These are phyloP conservation scores for Ogataea glucozyma DNA, from an alignment of 805 yeast species.

Conservation along the genomic window DNA sequence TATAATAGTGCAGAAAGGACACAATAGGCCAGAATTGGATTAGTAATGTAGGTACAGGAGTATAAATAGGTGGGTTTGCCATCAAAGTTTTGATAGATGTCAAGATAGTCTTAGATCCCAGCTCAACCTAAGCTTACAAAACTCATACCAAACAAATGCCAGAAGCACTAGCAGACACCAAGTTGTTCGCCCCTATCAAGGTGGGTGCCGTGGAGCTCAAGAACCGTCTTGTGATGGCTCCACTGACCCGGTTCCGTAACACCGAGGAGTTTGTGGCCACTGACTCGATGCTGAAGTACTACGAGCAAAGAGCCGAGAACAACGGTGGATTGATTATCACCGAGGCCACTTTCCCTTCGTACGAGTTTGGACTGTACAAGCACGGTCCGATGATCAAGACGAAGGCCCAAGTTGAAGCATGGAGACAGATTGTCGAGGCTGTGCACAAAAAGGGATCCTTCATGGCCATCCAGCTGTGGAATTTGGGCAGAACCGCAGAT, in stretches of 20 bases:
- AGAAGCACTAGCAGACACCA: conserved; percentile 16
- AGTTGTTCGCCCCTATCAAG: conserved; percentile 44
- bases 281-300: conserved; percentile 51
- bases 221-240: conserved; percentile 50
- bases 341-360: conserved; percentile 58
- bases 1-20: neutral
- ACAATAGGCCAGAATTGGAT: conserved; percentile 1
- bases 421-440: conserved; percentile 49
- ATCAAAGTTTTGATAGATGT: no score
- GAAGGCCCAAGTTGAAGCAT: conserved; percentile 47
- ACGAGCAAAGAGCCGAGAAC: conserved; percentile 52
- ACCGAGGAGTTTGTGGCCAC: conserved; percentile 43
- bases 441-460: conserved; percentile 53
- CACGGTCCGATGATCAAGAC: conserved; percentile 52
- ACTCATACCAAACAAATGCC: neutral
- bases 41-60: neutral
- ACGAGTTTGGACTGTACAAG: conserved; percentile 43
- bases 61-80: conserved; percentile 2
- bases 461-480: conserved; percentile 54
- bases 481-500: conserved; percentile 42
- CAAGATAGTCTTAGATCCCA: no score
- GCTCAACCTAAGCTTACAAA: no score
- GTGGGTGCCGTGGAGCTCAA: conserved; percentile 40
- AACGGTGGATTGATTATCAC: conserved; percentile 63
- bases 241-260: conserved; percentile 50